Conservation (phyloP, 331 rosid species). For the Stylosanthes scabra region DNA sequence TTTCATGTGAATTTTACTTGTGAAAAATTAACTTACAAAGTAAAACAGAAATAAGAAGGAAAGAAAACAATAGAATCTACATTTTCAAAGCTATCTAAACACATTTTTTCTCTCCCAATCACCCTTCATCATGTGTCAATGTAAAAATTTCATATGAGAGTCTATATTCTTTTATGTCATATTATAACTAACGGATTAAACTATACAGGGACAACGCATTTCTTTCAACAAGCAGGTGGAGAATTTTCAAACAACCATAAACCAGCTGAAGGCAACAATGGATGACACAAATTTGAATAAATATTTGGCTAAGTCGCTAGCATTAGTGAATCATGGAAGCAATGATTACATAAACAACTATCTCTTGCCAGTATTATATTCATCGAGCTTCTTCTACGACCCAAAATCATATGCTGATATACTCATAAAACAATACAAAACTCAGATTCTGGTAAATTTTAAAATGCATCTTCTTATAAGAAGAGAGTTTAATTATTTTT, state of each 20-base stretch:
- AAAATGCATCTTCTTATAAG: background rate
- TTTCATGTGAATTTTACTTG: no score
- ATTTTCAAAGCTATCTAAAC: no score
- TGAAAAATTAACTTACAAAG: no score
- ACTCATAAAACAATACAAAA: slow-evolving; percentile 37
- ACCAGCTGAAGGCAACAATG: slow-evolving; percentile 43
- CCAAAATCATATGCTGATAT: slow-evolving; percentile 36
- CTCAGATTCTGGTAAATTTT: slow-evolving; percentile 32
- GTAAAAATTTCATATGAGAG: no score
- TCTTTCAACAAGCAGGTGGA: slow-evolving; percentile 40
- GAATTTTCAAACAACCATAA: slow-evolving; percentile 42
- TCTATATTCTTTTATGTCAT: no score
- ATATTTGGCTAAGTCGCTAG: slow-evolving; percentile 44
- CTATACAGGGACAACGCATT: slow-evolving; percentile 42
- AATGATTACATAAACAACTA: slow-evolving; percentile 54
- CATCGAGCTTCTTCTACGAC: slow-evolving; percentile 29
- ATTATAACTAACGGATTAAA: background rate
- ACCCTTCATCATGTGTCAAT: no score
- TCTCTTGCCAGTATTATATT: slow-evolving; percentile 37
- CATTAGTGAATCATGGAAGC: slow-evolving; percentile 39
- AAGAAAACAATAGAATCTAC: no score
- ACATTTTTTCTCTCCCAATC: no score
- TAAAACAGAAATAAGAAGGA: no score
- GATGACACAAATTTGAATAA: slow-evolving; percentile 29
- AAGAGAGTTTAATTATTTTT: no score